phyloP scores from a whole-genome alignment of 2,329 filamentous ascomycete species.

The Tolypocladium inflatum region DNA sequence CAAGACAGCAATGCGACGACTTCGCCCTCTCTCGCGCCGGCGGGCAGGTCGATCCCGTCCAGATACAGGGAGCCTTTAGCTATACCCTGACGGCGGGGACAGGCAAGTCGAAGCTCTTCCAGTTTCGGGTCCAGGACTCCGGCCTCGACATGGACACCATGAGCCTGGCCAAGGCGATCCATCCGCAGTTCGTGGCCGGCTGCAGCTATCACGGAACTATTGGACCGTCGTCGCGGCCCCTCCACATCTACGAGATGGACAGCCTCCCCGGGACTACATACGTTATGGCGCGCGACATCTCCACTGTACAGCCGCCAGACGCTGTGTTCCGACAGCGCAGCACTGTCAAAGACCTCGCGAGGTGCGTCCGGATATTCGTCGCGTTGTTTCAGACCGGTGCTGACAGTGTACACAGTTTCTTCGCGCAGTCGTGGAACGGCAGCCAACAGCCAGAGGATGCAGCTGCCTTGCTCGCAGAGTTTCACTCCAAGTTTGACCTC shows the following conservation, averaged over 20 bases:
- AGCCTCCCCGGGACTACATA: slow-evolving; percentile 7
- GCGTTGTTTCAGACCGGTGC: neutral
- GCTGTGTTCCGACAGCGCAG: slow-evolving; percentile 1
- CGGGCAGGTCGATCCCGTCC: slow-evolving; percentile 7
- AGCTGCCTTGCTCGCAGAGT: slow-evolving; percentile 2
- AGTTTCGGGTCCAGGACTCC: slow-evolving; percentile 6
- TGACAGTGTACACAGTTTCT: slow-evolving; percentile 6
- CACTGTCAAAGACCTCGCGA: slow-evolving; percentile 4
- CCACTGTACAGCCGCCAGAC: neutral
- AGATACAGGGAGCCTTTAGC: slow-evolving; percentile 10
- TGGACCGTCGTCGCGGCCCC: slow-evolving; percentile 1
- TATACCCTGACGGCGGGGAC: slow-evolving; percentile 3
- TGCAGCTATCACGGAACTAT: slow-evolving; percentile 6
- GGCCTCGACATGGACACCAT: slow-evolving; percentile 2
- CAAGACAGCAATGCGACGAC: slow-evolving; percentile 9
- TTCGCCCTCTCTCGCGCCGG: slow-evolving; percentile 4
- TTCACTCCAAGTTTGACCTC: slow-evolving; percentile 1
- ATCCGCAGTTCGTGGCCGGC: slow-evolving; percentile 3
- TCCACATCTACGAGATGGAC: slow-evolving; percentile 9
- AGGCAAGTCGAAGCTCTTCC: slow-evolving; percentile 5
- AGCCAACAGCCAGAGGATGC: neutral
- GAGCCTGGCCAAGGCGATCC: slow-evolving; percentile 1
- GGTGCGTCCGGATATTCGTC: neutral
- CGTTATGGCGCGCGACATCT: slow-evolving; percentile 3
- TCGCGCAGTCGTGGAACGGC: slow-evolving; percentile 8